Evolutionary conservation across 2,329 filamentous ascomycete species (phyloP).

Genomic region (Claviceps lovelessii): DNA sequence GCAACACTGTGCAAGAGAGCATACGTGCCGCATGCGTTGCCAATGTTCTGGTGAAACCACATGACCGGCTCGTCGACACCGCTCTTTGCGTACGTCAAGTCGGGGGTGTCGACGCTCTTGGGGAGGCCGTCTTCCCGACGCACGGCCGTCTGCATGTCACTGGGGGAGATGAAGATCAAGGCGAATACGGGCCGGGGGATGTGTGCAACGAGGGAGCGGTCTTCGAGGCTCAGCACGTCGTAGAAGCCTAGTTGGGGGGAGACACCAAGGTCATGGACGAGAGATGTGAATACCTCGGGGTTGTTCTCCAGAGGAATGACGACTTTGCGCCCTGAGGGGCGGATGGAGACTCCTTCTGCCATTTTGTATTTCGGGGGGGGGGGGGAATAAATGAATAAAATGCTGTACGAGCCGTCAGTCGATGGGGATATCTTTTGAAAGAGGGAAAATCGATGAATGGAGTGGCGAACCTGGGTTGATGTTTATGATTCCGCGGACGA

Average conservation of each 20-base stretch:
- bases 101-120: constrained; percentile 8
- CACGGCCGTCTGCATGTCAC: constrained; percentile 32
- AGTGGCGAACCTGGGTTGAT: not conserved
- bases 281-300: constrained; percentile 61
- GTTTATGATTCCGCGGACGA: too few relatives aligned
- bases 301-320: constrained; percentile 42
- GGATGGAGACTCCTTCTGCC: constrained; percentile 17
- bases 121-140: constrained; percentile 15
- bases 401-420: too few relatives aligned
- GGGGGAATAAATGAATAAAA: too few relatives aligned
- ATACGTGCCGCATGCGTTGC: constrained; percentile 69
- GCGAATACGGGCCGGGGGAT: constrained; percentile 59
- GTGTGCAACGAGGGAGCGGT: constrained; percentile 59
- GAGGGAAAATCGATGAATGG: not conserved
- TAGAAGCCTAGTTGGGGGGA: constrained; percentile 56
- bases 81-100: constrained; percentile 18
- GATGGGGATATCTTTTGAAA: too few relatives aligned
- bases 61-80: constrained; percentile 47
- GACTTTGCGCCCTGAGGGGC: constrained; percentile 18
- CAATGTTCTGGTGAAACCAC: constrained; percentile 79
- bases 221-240: constrained; percentile 70
- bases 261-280: constrained; percentile 59
- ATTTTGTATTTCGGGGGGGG: constrained; percentile 6
- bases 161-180: constrained; percentile 66
- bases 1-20: constrained; percentile 58